Evolutionary conservation across 2,329 filamentous ascomycete species (phyloP).

Genomic region (Diaporthe amygdali): DNA sequence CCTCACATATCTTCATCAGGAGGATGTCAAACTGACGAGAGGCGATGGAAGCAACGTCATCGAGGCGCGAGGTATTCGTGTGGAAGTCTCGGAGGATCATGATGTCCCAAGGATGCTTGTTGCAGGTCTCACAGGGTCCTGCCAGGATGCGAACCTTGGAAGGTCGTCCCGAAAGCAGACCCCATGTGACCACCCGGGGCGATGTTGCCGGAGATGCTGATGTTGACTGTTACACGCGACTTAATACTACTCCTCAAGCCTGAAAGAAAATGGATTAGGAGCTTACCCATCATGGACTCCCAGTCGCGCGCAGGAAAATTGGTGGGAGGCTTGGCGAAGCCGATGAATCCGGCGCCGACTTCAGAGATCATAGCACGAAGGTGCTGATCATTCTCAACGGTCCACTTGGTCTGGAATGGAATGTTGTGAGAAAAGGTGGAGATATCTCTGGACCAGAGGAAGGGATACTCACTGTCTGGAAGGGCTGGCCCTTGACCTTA

Average conservation of each 20-base stretch:
- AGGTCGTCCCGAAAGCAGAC: background rate
- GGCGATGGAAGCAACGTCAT: background rate
- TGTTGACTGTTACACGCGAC: background rate
- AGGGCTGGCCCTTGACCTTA: background rate
- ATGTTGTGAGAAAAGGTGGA: background rate
- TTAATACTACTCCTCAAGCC: background rate
- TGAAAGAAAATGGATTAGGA: background rate
- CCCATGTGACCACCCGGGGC: background rate
- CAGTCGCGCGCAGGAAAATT: background rate
- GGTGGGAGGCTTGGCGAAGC: background rate
- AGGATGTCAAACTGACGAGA: constrained; percentile 7
- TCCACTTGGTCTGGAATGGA: background rate
- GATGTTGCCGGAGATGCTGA: background rate
- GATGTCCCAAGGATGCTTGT: background rate
- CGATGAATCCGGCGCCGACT: background rate
- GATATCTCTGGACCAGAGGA: accelerated
- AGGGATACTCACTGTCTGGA: background rate
- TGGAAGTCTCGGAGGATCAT: constrained; percentile 18
- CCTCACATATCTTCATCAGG: constrained; percentile 19
- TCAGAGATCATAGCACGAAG: background rate
- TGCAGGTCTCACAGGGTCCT: background rate
- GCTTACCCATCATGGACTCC: constrained; percentile 5
- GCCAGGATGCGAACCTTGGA: constrained; percentile 2
- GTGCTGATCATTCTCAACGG: constrained; percentile 8
- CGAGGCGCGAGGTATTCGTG: background rate